Evolutionary conservation across 139 green algal species (phyloP).

Genomic region (Nannochloris sp.): DNA sequence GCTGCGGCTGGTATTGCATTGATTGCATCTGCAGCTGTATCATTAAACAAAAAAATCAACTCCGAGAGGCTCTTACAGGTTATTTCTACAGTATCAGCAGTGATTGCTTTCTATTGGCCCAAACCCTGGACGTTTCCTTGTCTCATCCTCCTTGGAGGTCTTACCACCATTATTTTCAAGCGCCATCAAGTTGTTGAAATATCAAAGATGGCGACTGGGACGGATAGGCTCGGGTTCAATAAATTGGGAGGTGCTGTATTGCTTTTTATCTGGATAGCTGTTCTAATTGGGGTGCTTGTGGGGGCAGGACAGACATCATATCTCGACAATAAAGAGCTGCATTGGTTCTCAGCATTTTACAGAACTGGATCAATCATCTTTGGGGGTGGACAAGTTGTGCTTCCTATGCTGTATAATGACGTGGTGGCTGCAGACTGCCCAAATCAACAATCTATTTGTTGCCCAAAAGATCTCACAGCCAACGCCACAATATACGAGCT

Average conservation of each 20-base stretch:
- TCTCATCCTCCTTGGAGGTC: slow-evolving; percentile 48
- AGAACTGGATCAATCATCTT: slow-evolving; percentile 85
- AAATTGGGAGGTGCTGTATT: slow-evolving; percentile 40
- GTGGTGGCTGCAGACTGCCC: slow-evolving; percentile 46
- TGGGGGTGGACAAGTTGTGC: slow-evolving; percentile 85
- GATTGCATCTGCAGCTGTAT: slow-evolving; percentile 65
- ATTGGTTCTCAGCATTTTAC: slow-evolving; percentile 85
- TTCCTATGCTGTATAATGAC: slow-evolving; percentile 77
- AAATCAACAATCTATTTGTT: slow-evolving; percentile 2
- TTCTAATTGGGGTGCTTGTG: slow-evolving; percentile 42
- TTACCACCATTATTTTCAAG: slow-evolving; percentile 41
- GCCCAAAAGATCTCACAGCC: slow-evolving; percentile 5
- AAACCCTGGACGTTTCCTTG: slow-evolving; percentile 69
- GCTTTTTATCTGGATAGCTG: slow-evolving; percentile 43
- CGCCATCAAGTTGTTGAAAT: slow-evolving; percentile 30
- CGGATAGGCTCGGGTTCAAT: slow-evolving; percentile 56
- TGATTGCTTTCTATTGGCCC: slow-evolving; percentile 64
- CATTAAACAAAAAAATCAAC: slow-evolving; percentile 64
- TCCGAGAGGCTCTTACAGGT: slow-evolving; percentile 28
- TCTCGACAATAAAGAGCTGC: slow-evolving; percentile 36
- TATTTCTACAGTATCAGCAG: slow-evolving; percentile 28
- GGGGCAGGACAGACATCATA: slow-evolving; percentile 27
- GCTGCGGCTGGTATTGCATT: slow-evolving; percentile 48
- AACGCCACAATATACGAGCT: slow-evolving; percentile 2
- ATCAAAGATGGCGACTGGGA: slow-evolving; percentile 8